Base-by-base conservation (phyloP, 2,329 filamentous ascomycete species). In the Iodosphaeria phyllophila region DNA sequence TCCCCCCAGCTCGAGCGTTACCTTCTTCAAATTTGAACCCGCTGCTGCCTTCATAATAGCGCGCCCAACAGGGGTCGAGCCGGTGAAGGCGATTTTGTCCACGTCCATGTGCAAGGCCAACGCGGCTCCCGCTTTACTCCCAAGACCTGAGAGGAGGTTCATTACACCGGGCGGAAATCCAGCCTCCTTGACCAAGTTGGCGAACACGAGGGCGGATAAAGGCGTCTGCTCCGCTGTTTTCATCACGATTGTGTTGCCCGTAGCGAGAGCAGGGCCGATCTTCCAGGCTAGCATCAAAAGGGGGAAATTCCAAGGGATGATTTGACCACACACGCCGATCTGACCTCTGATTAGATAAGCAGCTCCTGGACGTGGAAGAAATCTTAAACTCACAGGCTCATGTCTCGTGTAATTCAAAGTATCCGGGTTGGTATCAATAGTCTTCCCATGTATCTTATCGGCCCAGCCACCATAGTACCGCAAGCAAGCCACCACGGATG, bases 381-480 rank as follows among this genome's bases (percentile, higher is more conserved):
- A 5, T 4, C 16, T 23, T n/a, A n/a, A 6, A 51, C 60, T 39
- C 46, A 66, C 58, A 7, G 82, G 78, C 62, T 92, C 79, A 37
- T 70, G 67, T 42, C 66, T 60, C 35, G 78, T 83, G 58, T 89
- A 91, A 58, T 79, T 74, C 57, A 91, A 82, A 51, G 74, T 80
- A 36, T 78, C 73, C 30, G 68, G 64, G 41, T 64, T 58, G 38
- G 80, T 77, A 41, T 91, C 78, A 35, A 89, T 72, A 28, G 82
- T 80, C 61, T 84, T 82, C 51, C 83, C 82, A 51, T 73, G 64
- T 36, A 89, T 74, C 71, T 92, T 92, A 62, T 92, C 83, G 41
- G 82, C 78, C 73, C 76, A 92, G 32, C 83, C 83, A 43, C 66
- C 82, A 46, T 84, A 89, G 58, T 86, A 93, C 51, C 83, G 71